Evolutionary conservation across 768 basidiomycete species (phyloP), one percentile per base, ranked within the genome.

Genomic region (Kwoniella botswanensis): DNA sequence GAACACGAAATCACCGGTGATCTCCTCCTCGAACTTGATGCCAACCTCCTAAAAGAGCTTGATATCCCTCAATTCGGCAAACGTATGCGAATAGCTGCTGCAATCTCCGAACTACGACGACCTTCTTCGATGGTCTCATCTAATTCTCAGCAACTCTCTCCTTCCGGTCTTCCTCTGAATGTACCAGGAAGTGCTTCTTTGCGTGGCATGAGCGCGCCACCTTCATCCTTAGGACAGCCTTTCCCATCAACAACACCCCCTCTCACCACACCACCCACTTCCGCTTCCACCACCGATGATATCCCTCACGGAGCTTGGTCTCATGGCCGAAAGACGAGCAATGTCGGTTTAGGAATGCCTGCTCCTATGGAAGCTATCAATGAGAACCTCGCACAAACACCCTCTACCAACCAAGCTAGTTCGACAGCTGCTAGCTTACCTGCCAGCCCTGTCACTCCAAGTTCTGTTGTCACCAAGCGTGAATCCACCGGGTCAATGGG

Each of bases 1-100:
- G 96, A 98, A 85, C 94, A 99, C 89, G 97, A 99, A 85, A 98
- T 99, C 65, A 93, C 94, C 0, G 97, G 97, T 21, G 97, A 99
- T 76, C 93, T 98, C 42, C 88, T 99, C 7, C 89, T 98, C 66
- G 96, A 97, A 78, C 91, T 98, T 70, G 94, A 98, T 72, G 89
- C 90, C 65, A 91, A 91, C 78, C 87, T 97, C 17, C 90, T 99
- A 76, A 98, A 98, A 85, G 95, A 98, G 85, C 91, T 99, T 64
- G 97, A 94, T 24, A 93, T 99, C 74, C 86, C 88, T 78, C 94
- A 94, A 3, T 97, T 96, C 75, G 97, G 97, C 13, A 97, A 97
- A 82, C 92, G 97, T 18, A 87, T 93, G 82, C 90, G 93, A 66
- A 94, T 99, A 67, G 90, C 92, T 26, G 94, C 96, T 74, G 93